Evolutionary conservation across 1,284 basidiomycete species (phyloP).

Genomic region (Ceratobasidium sp.): DNA sequence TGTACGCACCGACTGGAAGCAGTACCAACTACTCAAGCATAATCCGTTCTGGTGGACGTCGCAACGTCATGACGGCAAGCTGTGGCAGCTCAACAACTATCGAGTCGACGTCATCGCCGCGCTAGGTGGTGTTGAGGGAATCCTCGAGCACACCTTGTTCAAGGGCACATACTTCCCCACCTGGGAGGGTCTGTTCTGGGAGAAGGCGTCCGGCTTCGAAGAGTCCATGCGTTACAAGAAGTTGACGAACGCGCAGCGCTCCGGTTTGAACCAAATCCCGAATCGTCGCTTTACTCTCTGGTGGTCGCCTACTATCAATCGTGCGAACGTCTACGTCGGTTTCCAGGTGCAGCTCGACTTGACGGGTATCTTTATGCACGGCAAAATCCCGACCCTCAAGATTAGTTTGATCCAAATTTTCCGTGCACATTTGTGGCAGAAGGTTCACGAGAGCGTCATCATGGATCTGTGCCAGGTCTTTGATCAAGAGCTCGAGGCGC

Average conservation of each 20-base stretch:
- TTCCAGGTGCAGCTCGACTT: conserved; percentile 99
- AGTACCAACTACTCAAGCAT: conserved; percentile 93
- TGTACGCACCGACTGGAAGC: conserved; percentile 96
- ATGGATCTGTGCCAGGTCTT: conserved; percentile 99
- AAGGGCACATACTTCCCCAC: conserved; percentile 96
- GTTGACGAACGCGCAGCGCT: conserved; percentile 93
- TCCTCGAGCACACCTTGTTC: conserved; percentile 97
- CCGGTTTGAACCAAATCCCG: conserved; percentile 97
- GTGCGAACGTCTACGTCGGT: conserved; percentile 98
- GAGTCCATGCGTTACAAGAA: conserved; percentile 99
- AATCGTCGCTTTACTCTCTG: conserved; percentile 99
- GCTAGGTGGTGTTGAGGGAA: conserved; percentile 96
- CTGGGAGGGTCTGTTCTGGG: conserved; percentile 95
- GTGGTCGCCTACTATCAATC: conserved; percentile 99
- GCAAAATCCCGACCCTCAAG: conserved; percentile 97
- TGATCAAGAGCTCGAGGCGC: conserved; percentile 97
- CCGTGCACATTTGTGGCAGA: conserved; percentile 99
- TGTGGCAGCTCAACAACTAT: conserved; percentile 99
- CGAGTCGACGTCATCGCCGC: conserved; percentile 99
- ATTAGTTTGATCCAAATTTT: conserved; percentile 99
- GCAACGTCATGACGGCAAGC: conserved; percentile 96
- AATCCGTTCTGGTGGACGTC: conserved; percentile 99
- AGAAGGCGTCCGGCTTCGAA: conserved; percentile 94
- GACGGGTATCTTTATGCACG: conserved; percentile 96
- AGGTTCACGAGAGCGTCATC: conserved; percentile 84